A percentile compares a stretch with the other conserved stretches of the same genome.
These are phyloP conservation scores for Amanita pseudoporphyria DNA, from an alignment of 768 basidiomycete species.

Conservation along the genomic window DNA sequence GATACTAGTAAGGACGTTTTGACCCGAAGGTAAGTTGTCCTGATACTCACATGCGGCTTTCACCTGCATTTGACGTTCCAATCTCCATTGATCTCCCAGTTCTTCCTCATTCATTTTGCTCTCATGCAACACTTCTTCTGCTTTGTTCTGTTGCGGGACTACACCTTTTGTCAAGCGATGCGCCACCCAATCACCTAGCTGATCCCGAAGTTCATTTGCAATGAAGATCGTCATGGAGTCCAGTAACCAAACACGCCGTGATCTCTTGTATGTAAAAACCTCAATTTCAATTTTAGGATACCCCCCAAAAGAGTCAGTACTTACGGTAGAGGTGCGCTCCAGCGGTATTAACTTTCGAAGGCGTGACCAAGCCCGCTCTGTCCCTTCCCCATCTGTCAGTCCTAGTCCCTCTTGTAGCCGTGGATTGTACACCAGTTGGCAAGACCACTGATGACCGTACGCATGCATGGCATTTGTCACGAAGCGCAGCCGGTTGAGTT, in stretches of 20 bases:
- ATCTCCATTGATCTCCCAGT: neutral
- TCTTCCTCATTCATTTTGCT: neutral
- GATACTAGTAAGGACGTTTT: too few species aligned
- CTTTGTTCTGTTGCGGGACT: too few species aligned
- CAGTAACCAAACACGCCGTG: too few species aligned
- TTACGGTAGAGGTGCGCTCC: neutral
- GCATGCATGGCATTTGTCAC: conserved; percentile 28
- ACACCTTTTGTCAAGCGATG: too few species aligned
- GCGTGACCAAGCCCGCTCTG: conserved; percentile 22
- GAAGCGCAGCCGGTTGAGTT: too few species aligned
- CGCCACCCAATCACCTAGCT: too few species aligned
- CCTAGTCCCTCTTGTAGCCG: conserved; percentile 16
- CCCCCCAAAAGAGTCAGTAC: too few species aligned
- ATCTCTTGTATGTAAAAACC: too few species aligned
- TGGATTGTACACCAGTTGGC: conserved; percentile 23
- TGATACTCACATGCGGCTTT: neutral
- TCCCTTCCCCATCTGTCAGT: conserved; percentile 23
- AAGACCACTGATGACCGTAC: conserved; percentile 27
- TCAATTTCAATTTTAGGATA: too few species aligned
- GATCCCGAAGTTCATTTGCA: too few species aligned
- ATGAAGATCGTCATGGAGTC: too few species aligned
- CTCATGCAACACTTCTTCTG: too few species aligned
- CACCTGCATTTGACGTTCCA: neutral
- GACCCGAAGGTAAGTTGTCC: conserved; percentile 1
- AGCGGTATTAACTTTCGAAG: conserved; percentile 10